A percentile compares a stretch with the other conserved stretches of the same genome.
These are phyloP conservation scores for Amaranthus palmeri DNA, from an alignment of 148 eudicot genomes.

Conservation along the genomic window DNA sequence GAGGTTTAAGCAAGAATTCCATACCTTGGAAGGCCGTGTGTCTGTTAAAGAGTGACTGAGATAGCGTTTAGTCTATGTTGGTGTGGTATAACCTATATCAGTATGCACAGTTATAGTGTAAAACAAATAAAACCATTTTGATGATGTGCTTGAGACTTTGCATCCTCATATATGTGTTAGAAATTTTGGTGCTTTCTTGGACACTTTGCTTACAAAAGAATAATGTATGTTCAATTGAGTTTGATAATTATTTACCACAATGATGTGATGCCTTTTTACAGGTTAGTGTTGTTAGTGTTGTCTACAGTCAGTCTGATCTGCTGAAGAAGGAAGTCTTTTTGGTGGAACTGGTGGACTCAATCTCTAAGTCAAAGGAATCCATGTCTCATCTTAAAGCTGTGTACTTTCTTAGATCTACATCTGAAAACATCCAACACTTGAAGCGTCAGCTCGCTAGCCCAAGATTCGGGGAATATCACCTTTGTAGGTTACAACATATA, in stretches of 20 bases:
- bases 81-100: too few species aligned
- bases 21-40: too few species aligned
- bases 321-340: constrained; percentile 92
- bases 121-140: not conserved
- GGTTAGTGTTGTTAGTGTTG: constrained; percentile 85
- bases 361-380: constrained; percentile 78
- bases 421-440: constrained; percentile 78
- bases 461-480: constrained; percentile 92
- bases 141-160: not conserved
- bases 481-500: constrained; percentile 52
- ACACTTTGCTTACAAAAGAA: not conserved
- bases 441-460: constrained; percentile 81
- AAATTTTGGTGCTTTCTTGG: not conserved
- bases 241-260: not conserved
- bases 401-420: constrained; percentile 78
- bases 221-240: not conserved
- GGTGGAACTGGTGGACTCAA: constrained; percentile 86
- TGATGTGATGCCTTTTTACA: constrained; percentile 13
- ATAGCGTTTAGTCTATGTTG: too few species aligned
- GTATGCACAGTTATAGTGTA: too few species aligned
- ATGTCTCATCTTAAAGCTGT: constrained; percentile 99
- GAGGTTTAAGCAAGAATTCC: too few species aligned
- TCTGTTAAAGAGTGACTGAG: too few species aligned
- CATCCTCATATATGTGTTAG: not conserved
- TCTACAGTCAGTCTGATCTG: constrained; percentile 90